Evolutionary conservation across 768 basidiomycete species (phyloP).

Genomic region (Pleurotus ostreatus): DNA sequence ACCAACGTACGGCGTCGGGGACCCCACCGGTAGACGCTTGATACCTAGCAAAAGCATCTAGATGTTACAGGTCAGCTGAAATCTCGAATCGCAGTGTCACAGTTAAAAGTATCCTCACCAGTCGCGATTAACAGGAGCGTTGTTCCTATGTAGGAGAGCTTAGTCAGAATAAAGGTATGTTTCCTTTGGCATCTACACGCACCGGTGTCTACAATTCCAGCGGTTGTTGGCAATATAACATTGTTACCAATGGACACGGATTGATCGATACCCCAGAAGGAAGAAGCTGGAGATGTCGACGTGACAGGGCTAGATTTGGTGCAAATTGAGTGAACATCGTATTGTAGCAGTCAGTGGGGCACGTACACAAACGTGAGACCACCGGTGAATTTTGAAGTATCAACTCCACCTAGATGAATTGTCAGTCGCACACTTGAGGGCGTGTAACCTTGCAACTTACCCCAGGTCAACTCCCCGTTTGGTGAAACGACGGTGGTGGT

Average conservation of each 20-base stretch:
- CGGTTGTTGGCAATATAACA: constrained; percentile 24
- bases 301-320: constrained; percentile 16
- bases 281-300: constrained; percentile 21
- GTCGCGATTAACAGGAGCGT: constrained; percentile 54
- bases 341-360: not conserved
- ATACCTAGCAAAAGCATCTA: constrained; percentile 53
- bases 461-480: constrained; percentile 18
- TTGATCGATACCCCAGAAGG: constrained; percentile 43
- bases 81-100: not conserved
- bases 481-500: constrained; percentile 19
- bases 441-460: constrained; percentile 7
- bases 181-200: not conserved
- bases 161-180: not conserved
- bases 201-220: constrained; percentile 39
- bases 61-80: not conserved
- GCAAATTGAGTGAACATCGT: constrained; percentile 1
- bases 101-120: not conserved
- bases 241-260: constrained; percentile 29
- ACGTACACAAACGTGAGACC: constrained; percentile 30
- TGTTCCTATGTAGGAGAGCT: constrained; percentile 26
- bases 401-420: constrained; percentile 20
- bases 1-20: constrained; percentile 38
- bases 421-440: not conserved
- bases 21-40: constrained; percentile 48
- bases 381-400: constrained; percentile 22